phyloP scores from a whole-genome alignment of 1,284 basidiomycete genomes.

The Phylloporus sp. region DNA sequence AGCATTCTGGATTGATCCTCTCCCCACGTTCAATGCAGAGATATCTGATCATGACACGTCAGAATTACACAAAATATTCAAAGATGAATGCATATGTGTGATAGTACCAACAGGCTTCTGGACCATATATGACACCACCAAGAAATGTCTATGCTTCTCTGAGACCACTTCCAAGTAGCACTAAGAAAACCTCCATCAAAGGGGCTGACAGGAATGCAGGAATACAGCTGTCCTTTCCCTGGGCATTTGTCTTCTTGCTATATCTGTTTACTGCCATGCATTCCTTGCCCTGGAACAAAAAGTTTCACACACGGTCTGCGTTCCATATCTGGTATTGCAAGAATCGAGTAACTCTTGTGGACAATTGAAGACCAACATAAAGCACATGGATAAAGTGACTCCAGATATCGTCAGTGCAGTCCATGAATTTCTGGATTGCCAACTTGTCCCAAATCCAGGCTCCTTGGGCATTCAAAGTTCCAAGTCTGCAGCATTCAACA shows the following conservation, averaged over 20 bases:
- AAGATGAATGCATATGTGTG: too few species aligned
- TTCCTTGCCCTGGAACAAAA: slow-evolving; percentile 7
- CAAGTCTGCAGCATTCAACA: not conserved
- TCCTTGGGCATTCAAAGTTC: not conserved
- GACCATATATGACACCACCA: not conserved
- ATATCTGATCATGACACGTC: too few species aligned
- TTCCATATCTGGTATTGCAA: slow-evolving; percentile 9
- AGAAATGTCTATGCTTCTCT: slow-evolving; percentile 10
- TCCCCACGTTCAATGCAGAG: too few species aligned
- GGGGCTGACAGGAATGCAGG: slow-evolving; percentile 4
- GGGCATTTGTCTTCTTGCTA: slow-evolving; percentile 5
- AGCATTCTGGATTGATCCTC: too few species aligned
- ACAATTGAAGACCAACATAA: slow-evolving; percentile 4
- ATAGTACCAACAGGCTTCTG: too few species aligned
- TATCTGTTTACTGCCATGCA: not conserved
- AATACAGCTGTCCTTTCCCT: not conserved
- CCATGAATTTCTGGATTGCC: not conserved
- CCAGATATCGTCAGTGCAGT: not conserved
- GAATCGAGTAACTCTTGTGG: not conserved
- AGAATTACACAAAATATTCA: too few species aligned
- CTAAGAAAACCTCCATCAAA: not conserved
- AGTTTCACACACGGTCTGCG: not conserved
- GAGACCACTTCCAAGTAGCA: slow-evolving; percentile 3
- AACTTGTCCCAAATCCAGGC: not conserved
- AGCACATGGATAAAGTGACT: not conserved